Evolutionary conservation across 495 filamentous ascomycete genomes (phyloP).

Genomic region (Pseudoneurospora amorphoporcata): DNA sequence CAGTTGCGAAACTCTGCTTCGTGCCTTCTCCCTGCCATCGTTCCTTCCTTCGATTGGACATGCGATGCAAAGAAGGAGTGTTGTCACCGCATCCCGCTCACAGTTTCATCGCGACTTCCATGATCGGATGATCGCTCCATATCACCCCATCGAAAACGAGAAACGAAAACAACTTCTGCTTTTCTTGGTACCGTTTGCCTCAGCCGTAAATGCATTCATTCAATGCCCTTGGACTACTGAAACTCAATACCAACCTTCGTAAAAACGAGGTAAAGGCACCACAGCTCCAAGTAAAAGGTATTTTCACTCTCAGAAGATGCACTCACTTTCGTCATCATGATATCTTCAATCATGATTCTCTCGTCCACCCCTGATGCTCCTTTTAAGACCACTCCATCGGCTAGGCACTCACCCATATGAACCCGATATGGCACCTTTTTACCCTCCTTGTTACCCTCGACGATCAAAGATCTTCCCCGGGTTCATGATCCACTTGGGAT

Average conservation of each 20-base stretch:
- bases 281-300: neutral
- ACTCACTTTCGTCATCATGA: neutral
- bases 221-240: neutral
- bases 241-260: neutral
- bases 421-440: neutral
- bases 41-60: neutral
- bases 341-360: neutral
- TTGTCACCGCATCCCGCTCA: neutral
- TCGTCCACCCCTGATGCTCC: neutral
- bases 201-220: neutral
- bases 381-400: neutral
- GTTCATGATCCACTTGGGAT: slow-evolving; percentile 84
- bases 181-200: neutral
- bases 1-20: neutral
- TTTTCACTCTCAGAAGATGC: neutral
- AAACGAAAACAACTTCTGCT: neutral
- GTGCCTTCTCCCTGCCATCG: neutral
- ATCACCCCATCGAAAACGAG: neutral
- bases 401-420: neutral
- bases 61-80: neutral
- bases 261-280: neutral
- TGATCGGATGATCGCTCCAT: neutral
- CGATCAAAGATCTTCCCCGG: slow-evolving; percentile 82
- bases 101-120: neutral
- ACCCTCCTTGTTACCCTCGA: slow-evolving; percentile 2